A percentile compares a stretch with the other conserved stretches of the same genome.
Evolutionary conservation across 2,329 filamentous ascomycete species (phyloP).

Genomic region (Tetracladium maxilliforme): DNA sequence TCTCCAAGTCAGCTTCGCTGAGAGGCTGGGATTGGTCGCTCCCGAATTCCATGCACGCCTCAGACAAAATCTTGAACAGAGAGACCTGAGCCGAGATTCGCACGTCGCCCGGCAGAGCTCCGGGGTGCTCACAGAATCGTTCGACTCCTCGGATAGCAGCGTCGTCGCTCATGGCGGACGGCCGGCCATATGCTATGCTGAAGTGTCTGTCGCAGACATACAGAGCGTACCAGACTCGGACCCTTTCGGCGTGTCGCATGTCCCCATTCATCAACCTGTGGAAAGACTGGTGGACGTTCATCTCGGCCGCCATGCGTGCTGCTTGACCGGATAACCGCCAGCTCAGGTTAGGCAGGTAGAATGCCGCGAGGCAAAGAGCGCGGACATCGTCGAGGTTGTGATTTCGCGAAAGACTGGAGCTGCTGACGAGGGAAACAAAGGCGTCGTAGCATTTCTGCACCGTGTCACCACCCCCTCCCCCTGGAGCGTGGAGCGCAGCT

Average conservation of each 20-base stretch:
- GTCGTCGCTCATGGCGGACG: constrained; percentile 43
- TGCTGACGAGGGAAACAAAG: constrained; percentile 38
- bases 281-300: constrained; percentile 38
- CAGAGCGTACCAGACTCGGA: constrained; percentile 46
- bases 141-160: constrained; percentile 40
- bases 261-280: constrained; percentile 30
- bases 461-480: constrained; percentile 30
- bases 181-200: constrained; percentile 47
- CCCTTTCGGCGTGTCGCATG: constrained; percentile 33
- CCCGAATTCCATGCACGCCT: too few species aligned
- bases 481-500: constrained; percentile 41
- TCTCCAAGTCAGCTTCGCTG: constrained; percentile 19
- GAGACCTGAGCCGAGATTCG: constrained; percentile 44
- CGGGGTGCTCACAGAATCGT: constrained; percentile 31
- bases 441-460: constrained; percentile 41
- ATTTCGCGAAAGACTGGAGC: constrained; percentile 40
- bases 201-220: constrained; percentile 55
- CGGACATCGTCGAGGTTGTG: constrained; percentile 43
- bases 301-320: constrained; percentile 40
- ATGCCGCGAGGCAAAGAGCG: constrained; percentile 44
- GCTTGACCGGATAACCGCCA: constrained; percentile 44
- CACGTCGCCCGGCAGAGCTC: constrained; percentile 36
- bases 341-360: constrained; percentile 43
- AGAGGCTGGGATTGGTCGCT: constrained; percentile 33
- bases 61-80: constrained; percentile 43